Conservation (phyloP, 2,329 filamentous ascomycete genomes). For the Cladosporium austrohemisphaericum region DNA sequence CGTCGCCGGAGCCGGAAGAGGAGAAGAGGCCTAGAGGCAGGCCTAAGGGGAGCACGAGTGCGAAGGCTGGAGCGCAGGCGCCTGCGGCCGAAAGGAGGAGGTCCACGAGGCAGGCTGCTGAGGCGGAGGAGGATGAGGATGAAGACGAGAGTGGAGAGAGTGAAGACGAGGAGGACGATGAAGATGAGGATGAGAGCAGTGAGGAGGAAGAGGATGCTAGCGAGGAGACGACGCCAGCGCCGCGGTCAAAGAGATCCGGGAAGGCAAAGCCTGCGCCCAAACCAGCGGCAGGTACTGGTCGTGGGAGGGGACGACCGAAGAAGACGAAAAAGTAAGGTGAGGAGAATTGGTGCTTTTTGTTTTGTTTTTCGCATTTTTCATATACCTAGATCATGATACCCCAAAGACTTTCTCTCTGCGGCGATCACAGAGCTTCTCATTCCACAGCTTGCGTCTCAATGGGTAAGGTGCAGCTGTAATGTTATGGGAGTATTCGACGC, state of each 20-base stretch:
- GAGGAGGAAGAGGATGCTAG: constrained; percentile 23
- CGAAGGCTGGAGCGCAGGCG: constrained; percentile 16
- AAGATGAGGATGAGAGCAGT: constrained; percentile 22
- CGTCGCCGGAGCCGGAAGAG: constrained; percentile 19
- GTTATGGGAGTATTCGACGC: too few relatives aligned
- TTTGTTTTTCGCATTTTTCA: constrained; percentile 4
- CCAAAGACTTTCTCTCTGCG: constrained; percentile 14
- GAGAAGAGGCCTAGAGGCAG: constrained; percentile 17
- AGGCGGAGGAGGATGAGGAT: constrained; percentile 25
- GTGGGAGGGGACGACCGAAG: not conserved
- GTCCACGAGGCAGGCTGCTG: constrained; percentile 19
- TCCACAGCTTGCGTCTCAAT: too few relatives aligned
- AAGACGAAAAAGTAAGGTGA: constrained; percentile 4
- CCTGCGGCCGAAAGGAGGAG: constrained; percentile 19
- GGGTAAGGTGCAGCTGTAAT: too few relatives aligned
- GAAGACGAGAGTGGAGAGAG: constrained; percentile 24
- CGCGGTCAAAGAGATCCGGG: constrained; percentile 8
- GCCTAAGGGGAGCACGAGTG: constrained; percentile 18
- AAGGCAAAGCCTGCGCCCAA: constrained; percentile 9
- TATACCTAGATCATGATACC: constrained; percentile 13
- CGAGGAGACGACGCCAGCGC: constrained; percentile 19
- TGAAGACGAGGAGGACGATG: constrained; percentile 23
- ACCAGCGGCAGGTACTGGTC: not conserved
- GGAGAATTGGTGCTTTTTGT: constrained; percentile 1
- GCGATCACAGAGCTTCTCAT: too few relatives aligned